Percentiles rank a stretch among this genome's conserved stretches.
These are phyloP conservation scores for Hyphopichia khmerensis DNA, from an alignment of 1,139 yeast species.

Conservation along the genomic window DNA sequence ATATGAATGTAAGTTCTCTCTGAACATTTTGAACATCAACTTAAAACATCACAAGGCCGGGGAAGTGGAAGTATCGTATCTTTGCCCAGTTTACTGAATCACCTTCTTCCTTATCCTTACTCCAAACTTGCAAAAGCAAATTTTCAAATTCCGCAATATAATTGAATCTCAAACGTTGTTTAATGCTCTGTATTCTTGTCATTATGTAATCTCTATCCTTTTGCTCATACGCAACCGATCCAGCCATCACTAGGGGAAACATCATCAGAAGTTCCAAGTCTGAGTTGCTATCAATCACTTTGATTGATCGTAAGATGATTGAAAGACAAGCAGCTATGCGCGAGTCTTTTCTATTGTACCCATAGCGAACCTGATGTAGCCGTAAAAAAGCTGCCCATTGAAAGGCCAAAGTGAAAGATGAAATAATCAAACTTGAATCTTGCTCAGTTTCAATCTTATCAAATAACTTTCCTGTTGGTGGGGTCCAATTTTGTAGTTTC, in stretches of 20 bases:
- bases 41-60: slow-evolving; percentile 20
- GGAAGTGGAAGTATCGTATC: slow-evolving; percentile 16
- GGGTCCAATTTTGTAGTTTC: slow-evolving; percentile 19
- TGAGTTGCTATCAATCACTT: slow-evolving; percentile 11
- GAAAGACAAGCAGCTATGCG: slow-evolving; percentile 16
- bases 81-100: slow-evolving; percentile 20
- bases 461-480: slow-evolving; percentile 10
- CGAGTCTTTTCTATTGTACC: slow-evolving; percentile 16
- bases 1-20: too few species aligned
- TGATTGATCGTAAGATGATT: slow-evolving; percentile 15
- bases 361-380: slow-evolving; percentile 18
- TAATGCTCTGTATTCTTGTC: slow-evolving; percentile 12
- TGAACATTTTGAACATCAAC: too few species aligned
- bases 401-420: slow-evolving; percentile 17
- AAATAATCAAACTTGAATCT: slow-evolving; percentile 6
- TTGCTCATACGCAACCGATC: slow-evolving; percentile 15
- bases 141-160: slow-evolving; percentile 18
- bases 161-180: slow-evolving; percentile 14
- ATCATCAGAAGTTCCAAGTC: slow-evolving; percentile 18
- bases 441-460: slow-evolving; percentile 7
- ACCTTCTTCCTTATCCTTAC: slow-evolving; percentile 13
- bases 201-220: slow-evolving; percentile 15
- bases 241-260: slow-evolving; percentile 24
- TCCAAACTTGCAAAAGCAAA: slow-evolving; percentile 16
- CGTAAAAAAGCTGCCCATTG: slow-evolving; percentile 22